A percentile compares a stretch with the other conserved stretches of the same genome.
These are phyloP conservation scores for Hirschioporus abietinus DNA, from an alignment of 768 basidiomycete species.

Conservation along the genomic window DNA sequence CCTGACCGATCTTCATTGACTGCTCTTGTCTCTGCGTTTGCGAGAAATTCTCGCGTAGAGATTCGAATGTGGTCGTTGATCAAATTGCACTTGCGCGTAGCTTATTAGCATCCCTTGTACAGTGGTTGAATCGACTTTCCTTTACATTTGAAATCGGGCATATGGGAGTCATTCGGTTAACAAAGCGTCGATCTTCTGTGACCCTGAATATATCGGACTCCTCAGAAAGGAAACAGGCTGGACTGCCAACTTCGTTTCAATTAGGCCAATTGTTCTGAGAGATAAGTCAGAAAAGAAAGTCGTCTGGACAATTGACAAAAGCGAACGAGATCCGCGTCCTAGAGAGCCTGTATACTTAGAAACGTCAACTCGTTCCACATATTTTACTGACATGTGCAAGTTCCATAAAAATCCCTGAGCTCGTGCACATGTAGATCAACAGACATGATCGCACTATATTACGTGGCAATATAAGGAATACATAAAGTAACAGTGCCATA, in stretches of 20 bases:
- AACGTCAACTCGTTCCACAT: too few species aligned
- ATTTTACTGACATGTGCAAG: too few species aligned
- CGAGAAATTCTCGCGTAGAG: not conserved
- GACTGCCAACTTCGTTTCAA: too few species aligned
- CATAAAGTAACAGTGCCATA: not conserved
- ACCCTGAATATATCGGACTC: not conserved
- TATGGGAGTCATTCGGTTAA: not conserved
- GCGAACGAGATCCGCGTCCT: too few species aligned
- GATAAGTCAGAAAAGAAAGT: too few species aligned
- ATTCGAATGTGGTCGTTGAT: not conserved
- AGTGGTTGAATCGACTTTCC: not conserved
- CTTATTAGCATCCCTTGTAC: not conserved
- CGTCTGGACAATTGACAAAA: too few species aligned
- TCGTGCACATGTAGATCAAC: not conserved
- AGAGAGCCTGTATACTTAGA: too few species aligned
- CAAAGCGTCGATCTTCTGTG: not conserved
- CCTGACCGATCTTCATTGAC: not conserved
- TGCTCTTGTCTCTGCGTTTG: not conserved
- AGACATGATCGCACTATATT: not conserved
- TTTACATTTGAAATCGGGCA: not conserved
- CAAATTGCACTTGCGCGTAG: not conserved
- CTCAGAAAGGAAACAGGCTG: too few species aligned
- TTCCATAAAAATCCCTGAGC: too few species aligned
- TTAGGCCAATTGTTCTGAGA: too few species aligned
- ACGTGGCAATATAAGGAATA: not conserved